A percentile compares a stretch with the other conserved stretches of the same genome.
Conservation (phyloP, 2,329 filamentous ascomycete species). For the Penicillium sp. region DNA sequence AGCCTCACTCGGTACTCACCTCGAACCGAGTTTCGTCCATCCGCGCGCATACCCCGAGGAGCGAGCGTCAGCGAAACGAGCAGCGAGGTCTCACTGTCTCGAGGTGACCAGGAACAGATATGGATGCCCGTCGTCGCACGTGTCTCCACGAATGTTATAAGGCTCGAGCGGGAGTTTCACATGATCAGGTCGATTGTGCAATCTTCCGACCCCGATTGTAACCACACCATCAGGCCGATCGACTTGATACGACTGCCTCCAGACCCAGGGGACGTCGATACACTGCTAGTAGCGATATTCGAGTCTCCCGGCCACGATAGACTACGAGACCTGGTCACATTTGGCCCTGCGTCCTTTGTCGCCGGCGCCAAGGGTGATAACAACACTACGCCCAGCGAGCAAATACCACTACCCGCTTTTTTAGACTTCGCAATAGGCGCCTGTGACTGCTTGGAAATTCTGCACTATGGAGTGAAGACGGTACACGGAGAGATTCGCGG, state of each 20-base stretch:
- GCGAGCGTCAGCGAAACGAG: slow-evolving; percentile 55
- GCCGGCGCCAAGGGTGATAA: slow-evolving; percentile 53
- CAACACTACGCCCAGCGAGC: slow-evolving; percentile 55
- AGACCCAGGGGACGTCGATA: slow-evolving; percentile 66
- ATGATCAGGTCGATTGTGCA: slow-evolving; percentile 72
- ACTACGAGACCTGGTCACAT: slow-evolving; percentile 68
- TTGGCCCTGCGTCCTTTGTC: slow-evolving; percentile 74
- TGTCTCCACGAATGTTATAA: slow-evolving; percentile 76
- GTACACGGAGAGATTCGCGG: slow-evolving; percentile 89
- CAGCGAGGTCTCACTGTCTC: slow-evolving; percentile 45
- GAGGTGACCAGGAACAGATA: slow-evolving; percentile 41
- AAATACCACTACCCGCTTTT: slow-evolving; percentile 73
- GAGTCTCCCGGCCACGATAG: slow-evolving; percentile 76
- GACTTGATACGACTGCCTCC: slow-evolving; percentile 73
- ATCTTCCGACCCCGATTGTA: slow-evolving; percentile 69
- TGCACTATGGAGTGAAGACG: slow-evolving; percentile 85
- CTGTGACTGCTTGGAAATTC: slow-evolving; percentile 78
- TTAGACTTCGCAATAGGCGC: slow-evolving; percentile 91
- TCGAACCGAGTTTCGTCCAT: slow-evolving; percentile 42
- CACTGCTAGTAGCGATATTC: slow-evolving; percentile 79
- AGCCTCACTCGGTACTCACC: slow-evolving; percentile 47
- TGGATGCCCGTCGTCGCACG: slow-evolving; percentile 73
- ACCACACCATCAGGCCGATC: slow-evolving; percentile 77
- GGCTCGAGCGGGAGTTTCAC: slow-evolving; percentile 85
- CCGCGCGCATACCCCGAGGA: slow-evolving; percentile 46